phyloP scores from a whole-genome alignment of 148 eudicot species.

The Camellia lanceoleosa region DNA sequence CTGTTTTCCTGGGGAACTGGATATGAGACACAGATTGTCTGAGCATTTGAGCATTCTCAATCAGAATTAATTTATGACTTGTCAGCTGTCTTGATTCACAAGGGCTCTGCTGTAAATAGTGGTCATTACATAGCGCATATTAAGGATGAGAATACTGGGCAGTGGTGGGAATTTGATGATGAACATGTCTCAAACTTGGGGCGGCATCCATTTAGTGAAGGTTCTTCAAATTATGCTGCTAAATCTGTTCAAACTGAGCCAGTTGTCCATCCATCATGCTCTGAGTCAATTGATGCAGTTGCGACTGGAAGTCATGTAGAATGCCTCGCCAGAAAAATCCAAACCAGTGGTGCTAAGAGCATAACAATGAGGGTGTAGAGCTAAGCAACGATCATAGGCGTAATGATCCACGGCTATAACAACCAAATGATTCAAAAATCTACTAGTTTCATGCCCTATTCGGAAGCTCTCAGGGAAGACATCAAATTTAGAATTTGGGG shows the following conservation, averaged over 20 bases:
- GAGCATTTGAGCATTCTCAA: constrained; percentile 49
- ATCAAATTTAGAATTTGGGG: constrained; percentile 31
- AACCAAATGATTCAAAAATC: constrained; percentile 27
- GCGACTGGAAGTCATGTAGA: constrained; percentile 31
- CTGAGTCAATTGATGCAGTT: constrained; percentile 32
- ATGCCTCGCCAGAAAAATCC: constrained; percentile 32
- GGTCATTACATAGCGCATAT: constrained; percentile 95
- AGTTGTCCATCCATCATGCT: constrained; percentile 28
- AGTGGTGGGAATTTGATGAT: constrained; percentile 99
- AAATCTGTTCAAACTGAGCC: constrained; percentile 41
- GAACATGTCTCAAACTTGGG: constrained; percentile 84
- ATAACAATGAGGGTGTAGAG: constrained; percentile 25
- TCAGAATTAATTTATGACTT: constrained; percentile 63
- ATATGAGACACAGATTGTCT: constrained; percentile 71
- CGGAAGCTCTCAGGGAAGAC: constrained; percentile 36
- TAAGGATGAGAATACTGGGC: constrained; percentile 70
- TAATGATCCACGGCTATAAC: constrained; percentile 29
- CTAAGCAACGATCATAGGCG: constrained; percentile 35
- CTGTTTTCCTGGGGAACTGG: constrained; percentile 76
- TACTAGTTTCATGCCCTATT: constrained; percentile 22
- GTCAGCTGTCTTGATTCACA: constrained; percentile 91
- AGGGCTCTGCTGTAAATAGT: constrained; percentile 95
- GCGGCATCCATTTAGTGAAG: constrained; percentile 80
- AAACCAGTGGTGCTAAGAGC: constrained; percentile 21
- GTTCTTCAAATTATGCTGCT: constrained; percentile 46